Percentiles rank a stretch among this genome's conserved stretches.
phyloP scores from a whole-genome alignment of 495 filamentous ascomycete species.

The Podospora pseudoanserina region DNA sequence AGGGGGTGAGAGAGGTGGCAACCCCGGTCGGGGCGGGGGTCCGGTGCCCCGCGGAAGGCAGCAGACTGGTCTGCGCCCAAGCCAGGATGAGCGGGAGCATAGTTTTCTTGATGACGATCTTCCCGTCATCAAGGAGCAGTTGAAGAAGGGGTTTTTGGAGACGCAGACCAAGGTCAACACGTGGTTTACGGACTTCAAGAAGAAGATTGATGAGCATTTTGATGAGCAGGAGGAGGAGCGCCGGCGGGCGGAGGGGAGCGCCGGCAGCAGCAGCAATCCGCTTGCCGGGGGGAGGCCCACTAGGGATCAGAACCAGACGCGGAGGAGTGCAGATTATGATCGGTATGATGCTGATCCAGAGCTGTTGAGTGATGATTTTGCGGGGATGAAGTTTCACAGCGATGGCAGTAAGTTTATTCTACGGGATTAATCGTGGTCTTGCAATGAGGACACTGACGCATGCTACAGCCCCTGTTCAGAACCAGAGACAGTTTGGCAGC shows the following conservation, averaged over 20 bases:
- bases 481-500: constrained; percentile 55
- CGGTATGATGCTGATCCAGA: constrained; percentile 96
- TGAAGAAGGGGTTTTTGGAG: constrained; percentile 91
- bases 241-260: constrained; percentile 12
- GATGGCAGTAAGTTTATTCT: constrained; percentile 58
- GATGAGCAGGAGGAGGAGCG: constrained; percentile 52
- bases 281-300: constrained; percentile 35
- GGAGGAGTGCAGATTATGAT: constrained; percentile 75
- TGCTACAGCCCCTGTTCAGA: constrained; percentile 30
- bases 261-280: constrained; percentile 24
- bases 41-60: constrained; percentile 36
- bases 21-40: constrained; percentile 10
- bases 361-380: constrained; percentile 86
- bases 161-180: constrained; percentile 90
- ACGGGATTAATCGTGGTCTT: background rate
- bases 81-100: constrained; percentile 57
- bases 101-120: constrained; percentile 96
- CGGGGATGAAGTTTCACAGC: constrained; percentile 76
- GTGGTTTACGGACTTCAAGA: constrained; percentile 87
- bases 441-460: background rate
- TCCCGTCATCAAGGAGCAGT: constrained; percentile 86
- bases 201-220: constrained; percentile 84
- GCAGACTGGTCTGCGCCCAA: constrained; percentile 44
- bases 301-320: constrained; percentile 45
- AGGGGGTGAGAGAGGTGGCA: constrained; percentile 22